These are phyloP conservation scores for Miamiensis avidus DNA, from an alignment of 169 alveolate genomes.

Conservation along the genomic window DNA sequence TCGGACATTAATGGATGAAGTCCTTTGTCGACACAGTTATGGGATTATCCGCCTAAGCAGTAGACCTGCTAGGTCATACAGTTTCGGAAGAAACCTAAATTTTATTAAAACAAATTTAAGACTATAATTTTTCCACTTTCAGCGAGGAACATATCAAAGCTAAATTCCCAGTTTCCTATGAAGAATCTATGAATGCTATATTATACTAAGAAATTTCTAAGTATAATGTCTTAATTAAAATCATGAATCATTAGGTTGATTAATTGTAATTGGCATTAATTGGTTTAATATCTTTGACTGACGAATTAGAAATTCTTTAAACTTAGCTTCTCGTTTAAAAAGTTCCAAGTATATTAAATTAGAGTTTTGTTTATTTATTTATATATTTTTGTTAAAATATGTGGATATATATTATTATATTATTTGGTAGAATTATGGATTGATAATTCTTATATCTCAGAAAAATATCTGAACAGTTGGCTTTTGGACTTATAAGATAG, in stretches of 20 bases:
- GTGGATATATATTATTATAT: no score
- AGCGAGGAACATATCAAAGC: constrained; percentile 68
- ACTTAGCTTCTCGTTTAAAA: constrained; percentile 86
- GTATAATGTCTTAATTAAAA: constrained; percentile 87
- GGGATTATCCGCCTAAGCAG: constrained; percentile 80
- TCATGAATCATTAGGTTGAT: constrained; percentile 77
- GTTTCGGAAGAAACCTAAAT: constrained; percentile 85
- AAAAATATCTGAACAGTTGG: constrained; percentile 89
- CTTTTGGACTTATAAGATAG: constrained; percentile 86
- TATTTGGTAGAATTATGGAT: no score
- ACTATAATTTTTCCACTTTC: constrained; percentile 72
- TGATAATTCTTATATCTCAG: constrained; percentile 88
- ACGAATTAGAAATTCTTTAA: constrained; percentile 89
- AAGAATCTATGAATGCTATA: constrained; percentile 90
- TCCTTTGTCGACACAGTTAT: constrained; percentile 72
- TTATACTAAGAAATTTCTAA: constrained; percentile 87
- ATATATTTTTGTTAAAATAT: no score
- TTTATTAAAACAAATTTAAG: constrained; percentile 56
- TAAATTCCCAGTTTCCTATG: constrained; percentile 83
- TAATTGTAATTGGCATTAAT: constrained; percentile 90
- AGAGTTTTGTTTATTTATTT: no score
- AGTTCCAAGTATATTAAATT: constrained; percentile 90
- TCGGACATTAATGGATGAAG: constrained; percentile 89
- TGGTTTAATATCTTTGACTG: constrained; percentile 93
- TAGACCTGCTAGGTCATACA: constrained; percentile 81